Conservation (phyloP, 345 rosid species). For the Geranium rotundifolium region DNA sequence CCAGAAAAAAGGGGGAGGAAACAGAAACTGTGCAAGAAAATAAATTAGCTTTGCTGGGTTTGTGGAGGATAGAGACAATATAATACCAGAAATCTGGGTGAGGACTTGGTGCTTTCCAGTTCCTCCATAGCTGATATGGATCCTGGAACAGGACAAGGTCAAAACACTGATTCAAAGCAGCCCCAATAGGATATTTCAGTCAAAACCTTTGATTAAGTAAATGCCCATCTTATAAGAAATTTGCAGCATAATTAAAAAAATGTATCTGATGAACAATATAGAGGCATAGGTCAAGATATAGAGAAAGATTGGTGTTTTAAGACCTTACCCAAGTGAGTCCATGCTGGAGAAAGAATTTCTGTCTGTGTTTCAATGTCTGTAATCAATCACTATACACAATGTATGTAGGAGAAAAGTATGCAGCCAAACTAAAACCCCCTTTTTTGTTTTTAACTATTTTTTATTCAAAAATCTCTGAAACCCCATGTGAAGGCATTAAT, state of each 20-base stretch:
- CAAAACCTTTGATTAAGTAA: slow-evolving; percentile 10
- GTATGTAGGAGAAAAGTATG: neutral
- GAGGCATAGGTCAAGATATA: neutral
- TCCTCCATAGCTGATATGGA: slow-evolving; percentile 4
- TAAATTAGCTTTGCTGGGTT: too few species aligned
- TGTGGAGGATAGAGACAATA: neutral
- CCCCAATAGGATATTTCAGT: neutral
- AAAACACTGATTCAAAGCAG: neutral
- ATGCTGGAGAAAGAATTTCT: slow-evolving; percentile 5
- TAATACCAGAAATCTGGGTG: slow-evolving; percentile 8
- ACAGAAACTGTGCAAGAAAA: neutral
- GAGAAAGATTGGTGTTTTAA: neutral
- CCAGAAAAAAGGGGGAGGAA: neutral
- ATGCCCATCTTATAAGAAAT: neutral
- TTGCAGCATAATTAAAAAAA: neutral
- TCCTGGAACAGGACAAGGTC: slow-evolving; percentile 4
- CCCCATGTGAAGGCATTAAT: slow-evolving; percentile 22
- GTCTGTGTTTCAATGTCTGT: neutral
- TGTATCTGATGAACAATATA: neutral
- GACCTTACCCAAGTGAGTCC: neutral
- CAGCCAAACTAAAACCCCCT: neutral
- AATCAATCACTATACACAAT: neutral
- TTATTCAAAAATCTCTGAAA: slow-evolving; percentile 9
- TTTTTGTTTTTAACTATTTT: neutral
- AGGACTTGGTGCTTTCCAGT: slow-evolving; percentile 1